A percentile compares a stretch with the other conserved stretches of the same genome.
phyloP scores from a whole-genome alignment of 2,329 filamentous ascomycete genomes.

The Exophiala mesophila region DNA sequence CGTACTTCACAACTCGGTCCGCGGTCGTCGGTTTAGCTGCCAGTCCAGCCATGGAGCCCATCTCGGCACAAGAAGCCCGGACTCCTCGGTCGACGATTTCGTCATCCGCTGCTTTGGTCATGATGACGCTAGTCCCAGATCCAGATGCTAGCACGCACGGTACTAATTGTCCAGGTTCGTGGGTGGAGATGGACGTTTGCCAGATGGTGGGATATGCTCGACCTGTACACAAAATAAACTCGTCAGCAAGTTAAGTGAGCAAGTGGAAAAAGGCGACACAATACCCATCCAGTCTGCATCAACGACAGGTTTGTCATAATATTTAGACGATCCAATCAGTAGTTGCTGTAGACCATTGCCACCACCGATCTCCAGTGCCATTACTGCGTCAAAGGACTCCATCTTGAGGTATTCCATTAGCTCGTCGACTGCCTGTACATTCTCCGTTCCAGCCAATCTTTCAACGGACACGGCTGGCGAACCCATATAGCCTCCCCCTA shows the following conservation, averaged over 20 bases:
- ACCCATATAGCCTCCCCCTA: neutral
- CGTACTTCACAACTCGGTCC: slow-evolving; percentile 33
- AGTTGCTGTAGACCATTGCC: no score
- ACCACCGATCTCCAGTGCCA: slow-evolving; percentile 63
- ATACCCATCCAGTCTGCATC: no score
- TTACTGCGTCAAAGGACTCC: slow-evolving; percentile 50
- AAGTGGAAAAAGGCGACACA: no score
- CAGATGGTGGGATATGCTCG: slow-evolving; percentile 17
- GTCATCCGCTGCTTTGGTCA: slow-evolving; percentile 28
- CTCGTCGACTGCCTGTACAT: slow-evolving; percentile 39
- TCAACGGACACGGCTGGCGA: slow-evolving; percentile 59
- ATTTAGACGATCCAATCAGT: no score
- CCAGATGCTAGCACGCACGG: slow-evolving; percentile 38
- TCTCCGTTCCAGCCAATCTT: slow-evolving; percentile 55
- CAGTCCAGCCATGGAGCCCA: slow-evolving; percentile 47
- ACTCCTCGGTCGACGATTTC: slow-evolving; percentile 44
- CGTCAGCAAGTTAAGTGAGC: slow-evolving; percentile 35
- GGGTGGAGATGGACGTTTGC: slow-evolving; percentile 18
- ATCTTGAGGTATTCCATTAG: slow-evolving; percentile 50
- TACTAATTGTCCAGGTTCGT: slow-evolving; percentile 14
- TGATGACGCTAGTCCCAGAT: slow-evolving; percentile 48
- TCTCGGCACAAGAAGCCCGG: slow-evolving; percentile 48
- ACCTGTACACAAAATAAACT: slow-evolving; percentile 42
- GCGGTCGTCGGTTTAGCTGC: slow-evolving; percentile 38
- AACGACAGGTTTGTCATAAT: no score